Conservation (phyloP, 1,284 basidiomycete species). For the Tilletia indica region DNA sequence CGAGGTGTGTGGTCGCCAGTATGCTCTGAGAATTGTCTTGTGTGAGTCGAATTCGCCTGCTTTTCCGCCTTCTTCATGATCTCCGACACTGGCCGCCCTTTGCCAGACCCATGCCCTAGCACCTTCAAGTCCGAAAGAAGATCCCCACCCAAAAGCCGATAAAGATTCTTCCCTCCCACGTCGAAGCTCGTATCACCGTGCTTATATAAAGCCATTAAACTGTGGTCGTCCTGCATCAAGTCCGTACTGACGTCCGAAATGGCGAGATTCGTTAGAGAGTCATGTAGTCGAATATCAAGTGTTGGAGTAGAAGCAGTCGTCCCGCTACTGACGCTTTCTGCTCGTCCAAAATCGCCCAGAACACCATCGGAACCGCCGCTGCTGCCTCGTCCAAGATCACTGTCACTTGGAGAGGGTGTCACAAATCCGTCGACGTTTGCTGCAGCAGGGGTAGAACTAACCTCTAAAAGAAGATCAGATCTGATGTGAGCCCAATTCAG, state of each 20-base stretch:
- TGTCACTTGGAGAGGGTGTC: no score
- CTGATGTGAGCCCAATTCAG: no score
- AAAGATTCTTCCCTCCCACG: neutral
- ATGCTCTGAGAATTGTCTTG: neutral
- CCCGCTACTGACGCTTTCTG: neutral
- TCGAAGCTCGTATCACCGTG: slow-evolving; percentile 6
- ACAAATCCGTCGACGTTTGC: no score
- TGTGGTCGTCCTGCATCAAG: slow-evolving; percentile 13
- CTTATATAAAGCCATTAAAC: neutral
- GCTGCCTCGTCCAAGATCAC: no score
- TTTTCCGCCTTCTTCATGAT: neutral
- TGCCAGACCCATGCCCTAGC: neutral
- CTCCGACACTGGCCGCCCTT: neutral
- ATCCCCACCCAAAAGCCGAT: slow-evolving; percentile 1
- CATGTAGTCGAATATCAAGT: neutral
- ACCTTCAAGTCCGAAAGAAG: neutral
- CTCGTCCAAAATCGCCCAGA: no score
- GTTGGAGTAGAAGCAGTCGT: neutral
- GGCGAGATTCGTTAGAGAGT: slow-evolving; percentile 7
- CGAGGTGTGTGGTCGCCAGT: no score
- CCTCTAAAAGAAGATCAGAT: no score
- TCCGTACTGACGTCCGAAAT: slow-evolving; percentile 13
- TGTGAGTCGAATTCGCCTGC: neutral
- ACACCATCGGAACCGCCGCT: no score
- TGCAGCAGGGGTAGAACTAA: no score